Percentiles rank a stretch among this genome's conserved stretches.
These are phyloP conservation scores for Kwoniella dejecticola DNA, from an alignment of 768 basidiomycete genomes.

Conservation along the genomic window DNA sequence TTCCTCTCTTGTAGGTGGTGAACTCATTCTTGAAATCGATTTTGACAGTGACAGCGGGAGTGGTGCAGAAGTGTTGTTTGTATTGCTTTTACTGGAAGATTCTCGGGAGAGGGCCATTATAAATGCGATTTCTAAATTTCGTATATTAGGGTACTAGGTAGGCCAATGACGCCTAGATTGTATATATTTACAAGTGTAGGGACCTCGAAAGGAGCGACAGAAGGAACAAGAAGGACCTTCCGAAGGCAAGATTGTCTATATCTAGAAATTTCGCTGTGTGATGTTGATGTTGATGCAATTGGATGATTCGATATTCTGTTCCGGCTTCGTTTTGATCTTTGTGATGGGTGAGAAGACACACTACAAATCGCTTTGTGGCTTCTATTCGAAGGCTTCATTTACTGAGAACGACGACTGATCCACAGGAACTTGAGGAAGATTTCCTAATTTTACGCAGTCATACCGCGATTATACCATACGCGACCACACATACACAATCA, in stretches of 20 bases:
- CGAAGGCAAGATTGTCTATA: neutral
- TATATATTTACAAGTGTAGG: neutral
- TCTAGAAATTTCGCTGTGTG: neutral
- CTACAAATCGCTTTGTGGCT: no score
- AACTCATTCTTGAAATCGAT: neutral
- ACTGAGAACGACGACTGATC: no score
- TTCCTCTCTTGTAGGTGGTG: neutral
- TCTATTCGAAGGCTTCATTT: no score
- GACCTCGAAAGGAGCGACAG: neutral
- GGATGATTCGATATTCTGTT: no score
- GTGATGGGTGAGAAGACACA: no score
- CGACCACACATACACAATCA: no score
- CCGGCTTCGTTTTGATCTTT: no score
- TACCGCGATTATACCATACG: no score
- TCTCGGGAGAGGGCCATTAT: constrained; percentile 2
- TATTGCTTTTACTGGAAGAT: neutral
- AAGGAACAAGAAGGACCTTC: neutral
- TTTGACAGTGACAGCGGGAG: neutral
- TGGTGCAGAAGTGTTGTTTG: neutral
- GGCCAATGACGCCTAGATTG: neutral
- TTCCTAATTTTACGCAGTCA: no score
- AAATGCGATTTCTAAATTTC: neutral
- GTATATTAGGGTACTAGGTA: no score
- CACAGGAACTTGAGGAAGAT: no score
- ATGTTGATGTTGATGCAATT: no score